Evolutionary conservation across 2,329 filamentous ascomycete genomes (phyloP), one percentile per base, ranked within the genome.

Genomic region (Clathrospora elynae): DNA sequence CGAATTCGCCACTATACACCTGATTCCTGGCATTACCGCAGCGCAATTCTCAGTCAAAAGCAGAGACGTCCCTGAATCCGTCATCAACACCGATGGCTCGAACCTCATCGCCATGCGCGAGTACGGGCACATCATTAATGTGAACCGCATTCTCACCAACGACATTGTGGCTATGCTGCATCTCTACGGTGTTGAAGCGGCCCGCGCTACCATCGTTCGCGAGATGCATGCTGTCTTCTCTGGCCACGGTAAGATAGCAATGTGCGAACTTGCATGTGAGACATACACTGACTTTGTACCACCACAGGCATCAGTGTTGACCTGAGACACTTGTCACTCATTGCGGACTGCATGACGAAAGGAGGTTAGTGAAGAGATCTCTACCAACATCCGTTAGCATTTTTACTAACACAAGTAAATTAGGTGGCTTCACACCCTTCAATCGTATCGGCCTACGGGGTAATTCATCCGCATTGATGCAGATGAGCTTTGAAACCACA

Each of bases 401-500:
- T n/a, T n/a, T n/a, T n/a, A n/a, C n/a, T n/a, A n/a, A n/a, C n/a
- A n/a, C n/a, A n/a, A n/a, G n/a, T n/a, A n/a, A n/a, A n/a, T n/a
- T n/a, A n/a, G n/a, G 93, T 55, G 85, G 83, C 2, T 99, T 95
- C 74, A 87, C 85, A 33, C 86, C 93, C 1, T 99, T 99, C 75
- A 96, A 89, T 73, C 87, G 93, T 34, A 95, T 88, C 66, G 93
- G 92, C 1, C 77, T 99, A 48, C 85, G 84, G 65, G 85, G 88
- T 53, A 91, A 89, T 62, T 92, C 18, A 91, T 86, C 55, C 90
- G n/a, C 93, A 0, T 92, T 99, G 59, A 92, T 93, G 73, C 97
- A 97, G 80, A 97, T 97, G 92, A 95, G 89, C 70, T 99, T 97
- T 74, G 93, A 99, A 80, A 99, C 93, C 3, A 99, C 93, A 2